Evolutionary conservation across 2,329 filamentous ascomycete genomes (phyloP), one percentile per base, ranked within the genome.

Genomic region (Tolypocladium ovalisporum): DNA sequence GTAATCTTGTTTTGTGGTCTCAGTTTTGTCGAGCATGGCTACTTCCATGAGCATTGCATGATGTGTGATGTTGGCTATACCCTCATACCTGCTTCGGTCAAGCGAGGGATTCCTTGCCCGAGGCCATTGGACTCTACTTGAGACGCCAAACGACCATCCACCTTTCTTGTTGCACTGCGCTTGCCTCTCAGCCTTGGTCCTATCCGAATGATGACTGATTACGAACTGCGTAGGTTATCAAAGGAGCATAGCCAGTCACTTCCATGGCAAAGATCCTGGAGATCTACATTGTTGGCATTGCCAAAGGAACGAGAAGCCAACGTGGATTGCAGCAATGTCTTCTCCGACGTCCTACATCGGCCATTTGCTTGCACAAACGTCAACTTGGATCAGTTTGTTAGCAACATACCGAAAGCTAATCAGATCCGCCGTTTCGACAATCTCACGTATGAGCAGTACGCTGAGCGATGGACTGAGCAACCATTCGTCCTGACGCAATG

Each of bases 301-400:
- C 69, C 77, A 1, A 60, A 66, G 24, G 70, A 72, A 17, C 74
- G 78, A 58, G 76, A 81, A 53, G 78, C 83, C 40, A 76, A 73
- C 15, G 75, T 96, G 39, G 80, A 88, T 63, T 96, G 92, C 73
- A 80, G 80, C 55, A 83, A 85, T 65, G 84, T 97, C 55, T 97
- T 89, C 71, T 97, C 93, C 17, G 93, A 99, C 71, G 85, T 89
- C 9, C 79, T 97, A 29, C 90, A 97, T 71, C 84, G 92, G 12
- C 93, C 93, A 0, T 97, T 95, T 70, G 87, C 89, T 63, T 97
- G 93, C 75, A 88, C 90, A 52, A 84, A 96, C 67, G 85, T 91
- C 34, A 73, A 81, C 2, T 74, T 96, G 44, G 70, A 75, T 8
- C 81, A 82, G 2, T 96, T 87, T 69, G 80, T 84, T 10, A 77